These are phyloP conservation scores for Penicillium lividum DNA, from an alignment of 495 filamentous ascomycete genomes.

Conservation along the genomic window DNA sequence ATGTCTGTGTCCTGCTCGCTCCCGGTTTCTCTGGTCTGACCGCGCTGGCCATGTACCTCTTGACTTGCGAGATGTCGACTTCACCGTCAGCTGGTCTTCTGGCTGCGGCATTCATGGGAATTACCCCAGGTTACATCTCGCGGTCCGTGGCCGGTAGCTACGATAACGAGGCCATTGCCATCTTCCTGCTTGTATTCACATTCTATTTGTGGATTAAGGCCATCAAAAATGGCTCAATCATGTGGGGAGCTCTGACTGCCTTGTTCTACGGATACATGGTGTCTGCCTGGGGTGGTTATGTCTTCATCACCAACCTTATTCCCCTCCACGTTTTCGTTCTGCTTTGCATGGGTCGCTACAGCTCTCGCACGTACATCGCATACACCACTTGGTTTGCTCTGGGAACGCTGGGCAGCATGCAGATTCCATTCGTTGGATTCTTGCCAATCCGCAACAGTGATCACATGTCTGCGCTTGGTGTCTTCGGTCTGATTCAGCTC, in stretches of 20 bases:
- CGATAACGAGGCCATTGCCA: conserved; percentile 99
- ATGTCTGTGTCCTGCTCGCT: conserved; percentile 96
- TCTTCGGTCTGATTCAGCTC: conserved; percentile 94
- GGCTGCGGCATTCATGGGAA: conserved; percentile 95
- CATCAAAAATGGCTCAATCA: conserved; percentile 89
- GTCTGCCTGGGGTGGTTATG: conserved; percentile 98
- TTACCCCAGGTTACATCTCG: conserved; percentile 95
- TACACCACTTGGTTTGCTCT: conserved; percentile 98
- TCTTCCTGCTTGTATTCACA: conserved; percentile 97
- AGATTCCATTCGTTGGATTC: conserved; percentile 99
- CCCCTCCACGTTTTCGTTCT: conserved; percentile 95
- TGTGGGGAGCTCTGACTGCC: conserved; percentile 93
- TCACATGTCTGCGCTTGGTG: conserved; percentile 95
- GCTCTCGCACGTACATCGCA: conserved; percentile 88
- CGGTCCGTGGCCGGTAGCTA: conserved; percentile 97
- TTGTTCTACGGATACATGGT: conserved; percentile 99
- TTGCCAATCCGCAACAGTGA: conserved; percentile 94
- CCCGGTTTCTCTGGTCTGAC: conserved; percentile 96
- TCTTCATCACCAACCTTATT: conserved; percentile 98
- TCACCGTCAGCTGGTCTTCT: conserved; percentile 93
- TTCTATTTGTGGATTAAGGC: conserved; percentile 99
- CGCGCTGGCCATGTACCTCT: conserved; percentile 88
- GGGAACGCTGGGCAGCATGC: conserved; percentile 97
- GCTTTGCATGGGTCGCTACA: conserved; percentile 95
- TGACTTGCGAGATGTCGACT: conserved; percentile 93